These are phyloP conservation scores for Cubamyces sp. DNA, from an alignment of 768 basidiomycete genomes.

Conservation along the genomic window DNA sequence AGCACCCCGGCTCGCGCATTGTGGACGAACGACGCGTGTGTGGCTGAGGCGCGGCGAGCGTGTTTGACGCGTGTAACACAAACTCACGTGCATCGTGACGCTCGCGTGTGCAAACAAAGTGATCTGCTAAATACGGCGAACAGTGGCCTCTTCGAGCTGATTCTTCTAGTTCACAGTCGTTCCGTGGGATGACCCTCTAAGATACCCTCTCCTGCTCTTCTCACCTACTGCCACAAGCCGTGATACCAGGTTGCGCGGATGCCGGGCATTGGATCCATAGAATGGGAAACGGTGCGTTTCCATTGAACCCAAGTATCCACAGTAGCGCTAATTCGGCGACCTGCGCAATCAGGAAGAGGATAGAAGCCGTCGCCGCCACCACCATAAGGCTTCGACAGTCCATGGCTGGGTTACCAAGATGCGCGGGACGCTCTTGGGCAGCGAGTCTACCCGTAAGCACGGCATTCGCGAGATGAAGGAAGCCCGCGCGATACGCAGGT, in stretches of 20 bases:
- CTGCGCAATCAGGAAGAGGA: conserved; percentile 21
- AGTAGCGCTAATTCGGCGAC: background rate
- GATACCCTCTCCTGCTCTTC: background rate
- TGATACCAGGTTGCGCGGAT: background rate
- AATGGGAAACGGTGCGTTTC: conserved; percentile 26
- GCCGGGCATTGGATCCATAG: conserved; percentile 4
- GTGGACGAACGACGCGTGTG: conserved; percentile 7
- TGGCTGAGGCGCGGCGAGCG: background rate
- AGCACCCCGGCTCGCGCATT: background rate
- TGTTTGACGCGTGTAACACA: conserved; percentile 17
- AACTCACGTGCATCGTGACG: conserved; percentile 24
- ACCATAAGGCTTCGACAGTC: conserved; percentile 48
- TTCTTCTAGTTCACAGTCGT: background rate
- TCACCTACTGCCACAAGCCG: background rate
- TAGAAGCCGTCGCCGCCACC: conserved; percentile 36
- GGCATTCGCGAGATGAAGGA: conserved; percentile 75
- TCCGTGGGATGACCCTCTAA: conserved; percentile 12
- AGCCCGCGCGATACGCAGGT: conserved; percentile 43
- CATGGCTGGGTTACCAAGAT: conserved; percentile 84
- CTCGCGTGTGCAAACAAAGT: conserved; percentile 23
- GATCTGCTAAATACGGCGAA: conserved; percentile 5
- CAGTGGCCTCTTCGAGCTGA: conserved; percentile 3
- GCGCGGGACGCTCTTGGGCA: conserved; percentile 69
- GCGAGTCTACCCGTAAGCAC: conserved; percentile 57
- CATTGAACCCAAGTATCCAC: background rate